Evolutionary conservation across 768 basidiomycete species (phyloP).

Genomic region (Agrocybe chaxingu): DNA sequence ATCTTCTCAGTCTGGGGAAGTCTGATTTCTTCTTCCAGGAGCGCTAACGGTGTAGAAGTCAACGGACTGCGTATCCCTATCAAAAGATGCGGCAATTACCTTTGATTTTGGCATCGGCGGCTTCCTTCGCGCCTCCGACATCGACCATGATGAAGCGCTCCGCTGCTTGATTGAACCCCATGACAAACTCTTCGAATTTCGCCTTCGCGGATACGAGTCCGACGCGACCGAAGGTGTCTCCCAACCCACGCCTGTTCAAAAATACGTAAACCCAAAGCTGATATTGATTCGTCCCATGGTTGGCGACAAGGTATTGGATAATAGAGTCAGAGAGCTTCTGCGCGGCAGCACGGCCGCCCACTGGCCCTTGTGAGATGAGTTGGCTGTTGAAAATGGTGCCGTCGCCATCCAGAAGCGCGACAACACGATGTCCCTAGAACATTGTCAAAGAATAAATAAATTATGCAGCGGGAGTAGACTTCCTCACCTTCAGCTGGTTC

Average conservation of each 20-base stretch:
- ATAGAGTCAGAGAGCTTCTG: conserved; percentile 41
- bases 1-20: conserved; percentile 64
- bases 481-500: conserved; percentile 36
- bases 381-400: conserved; percentile 55
- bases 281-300: conserved; percentile 35
- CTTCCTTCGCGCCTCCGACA: conserved; percentile 70
- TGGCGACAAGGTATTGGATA: conserved; percentile 29
- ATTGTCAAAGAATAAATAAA: neutral
- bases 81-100: conserved; percentile 35
- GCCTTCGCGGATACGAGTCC: conserved; percentile 31
- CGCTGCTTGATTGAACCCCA: conserved; percentile 69
- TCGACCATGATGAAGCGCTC: conserved; percentile 69
- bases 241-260: conserved; percentile 58
- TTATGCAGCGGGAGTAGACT: neutral
- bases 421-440: conserved; percentile 38
- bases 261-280: conserved; percentile 65
- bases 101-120: conserved; percentile 74
- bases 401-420: conserved; percentile 66
- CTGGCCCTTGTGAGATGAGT: conserved; percentile 50
- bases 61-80: conserved; percentile 1
- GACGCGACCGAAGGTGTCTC: conserved; percentile 45
- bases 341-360: conserved; percentile 58
- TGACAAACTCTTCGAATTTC: conserved; percentile 61
- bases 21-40: conserved; percentile 59
- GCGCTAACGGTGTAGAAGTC: conserved; percentile 28